Evolutionary conservation across 2,329 filamentous ascomycete species (phyloP).

Genomic region (Aspergillus chevalieri): DNA sequence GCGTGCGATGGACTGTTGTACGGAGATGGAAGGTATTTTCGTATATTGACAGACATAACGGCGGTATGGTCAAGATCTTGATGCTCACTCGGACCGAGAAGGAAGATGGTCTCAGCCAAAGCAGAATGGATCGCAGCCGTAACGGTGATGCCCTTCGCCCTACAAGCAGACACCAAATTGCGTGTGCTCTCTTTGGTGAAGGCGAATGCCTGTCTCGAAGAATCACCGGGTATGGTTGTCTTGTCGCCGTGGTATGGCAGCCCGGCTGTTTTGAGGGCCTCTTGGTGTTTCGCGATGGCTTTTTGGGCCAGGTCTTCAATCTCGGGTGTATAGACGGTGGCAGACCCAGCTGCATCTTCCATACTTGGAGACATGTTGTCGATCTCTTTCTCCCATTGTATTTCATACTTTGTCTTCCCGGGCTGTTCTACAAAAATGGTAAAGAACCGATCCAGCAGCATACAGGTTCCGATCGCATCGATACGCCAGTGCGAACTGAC

Average conservation of each 20-base stretch:
- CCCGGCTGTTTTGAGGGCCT: background rate
- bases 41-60: slow-evolving; percentile 11
- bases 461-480: background rate
- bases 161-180: background rate
- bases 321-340: background rate
- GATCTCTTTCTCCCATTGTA: background rate
- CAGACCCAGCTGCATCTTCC: background rate
- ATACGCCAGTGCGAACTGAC: background rate
- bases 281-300: background rate
- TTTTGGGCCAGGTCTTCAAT: background rate
- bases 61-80: slow-evolving; percentile 3
- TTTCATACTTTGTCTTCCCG: background rate
- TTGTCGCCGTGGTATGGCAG: background rate
- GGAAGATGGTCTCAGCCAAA: background rate
- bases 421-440: background rate
- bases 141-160: background rate
- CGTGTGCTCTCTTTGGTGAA: background rate
- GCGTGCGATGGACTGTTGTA: slow-evolving; percentile 3
- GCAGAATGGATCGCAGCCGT: background rate
- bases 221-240: background rate
- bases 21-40: slow-evolving; percentile 6
- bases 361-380: background rate
- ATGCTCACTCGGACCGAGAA: background rate
- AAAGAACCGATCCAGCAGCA: background rate
- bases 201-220: background rate